Base-by-base conservation (phyloP, 495 filamentous ascomycete species). In the Lophiotrema nucula region DNA sequence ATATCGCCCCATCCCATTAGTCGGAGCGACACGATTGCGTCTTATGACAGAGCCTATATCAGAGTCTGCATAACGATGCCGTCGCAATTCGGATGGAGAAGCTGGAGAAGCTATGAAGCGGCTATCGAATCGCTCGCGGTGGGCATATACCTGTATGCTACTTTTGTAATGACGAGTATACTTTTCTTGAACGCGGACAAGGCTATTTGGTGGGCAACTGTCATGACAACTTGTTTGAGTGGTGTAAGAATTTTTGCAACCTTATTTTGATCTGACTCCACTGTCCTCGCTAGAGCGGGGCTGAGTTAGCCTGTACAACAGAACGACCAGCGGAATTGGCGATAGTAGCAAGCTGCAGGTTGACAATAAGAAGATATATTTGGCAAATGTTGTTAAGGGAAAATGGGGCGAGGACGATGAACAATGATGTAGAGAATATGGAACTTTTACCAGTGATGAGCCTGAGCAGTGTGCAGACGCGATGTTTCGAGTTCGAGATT, bases 171-270 rank as follows among this genome's bases (percentile, higher is more conserved):
- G 33, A 52, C 48, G 33, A 52, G 48, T 21, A 38, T 24, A 6
- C 15, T 38, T 4, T 52, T 52, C 16, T 39, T 52, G 18, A 52
- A 52, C 21, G 48, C 48, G 16, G 48, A 52, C 16, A 38, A 41
- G 27, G 48, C 48, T 11, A 52, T 52, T 39, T 19, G 38, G 12
- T 52, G 22, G 19, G 26, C 48, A 11, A 52, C 48, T 6, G 48
- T 52, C n/a, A 52, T 52, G 48, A 52, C 48, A 41, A 24, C 26
- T 19, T 52, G 48, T 39, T 52, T 52, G 26, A 52, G 48, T 39
- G 24, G 13, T 22, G 33, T 52, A 3, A 52, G 48, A 24, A 25
- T 52, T 11, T 41, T 52, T 16, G 41, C 48, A 10, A 39, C 33
- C 11, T 22, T 52, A n/a, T 52, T 52, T 24, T 52, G 39, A 43